phyloP scores from a whole-genome alignment of 306 rosid genomes.

The Geum urbanum region DNA sequence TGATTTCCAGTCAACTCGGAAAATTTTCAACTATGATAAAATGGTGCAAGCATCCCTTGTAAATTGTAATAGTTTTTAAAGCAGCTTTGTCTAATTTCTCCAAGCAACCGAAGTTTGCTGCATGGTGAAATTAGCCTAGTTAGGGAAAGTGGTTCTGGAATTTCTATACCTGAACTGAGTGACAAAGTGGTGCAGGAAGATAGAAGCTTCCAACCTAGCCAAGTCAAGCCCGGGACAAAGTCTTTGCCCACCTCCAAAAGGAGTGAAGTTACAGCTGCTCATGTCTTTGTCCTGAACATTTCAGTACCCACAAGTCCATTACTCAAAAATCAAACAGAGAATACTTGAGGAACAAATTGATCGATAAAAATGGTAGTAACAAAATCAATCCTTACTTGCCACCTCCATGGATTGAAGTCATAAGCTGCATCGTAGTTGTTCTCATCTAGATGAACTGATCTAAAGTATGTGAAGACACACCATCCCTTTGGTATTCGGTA shows the following conservation, averaged over 20 bases:
- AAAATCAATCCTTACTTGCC: constrained; percentile 62
- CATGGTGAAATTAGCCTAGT: neutral
- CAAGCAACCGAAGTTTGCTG: constrained; percentile 1
- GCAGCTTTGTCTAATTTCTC: constrained; percentile 8
- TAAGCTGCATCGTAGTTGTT: constrained; percentile 65
- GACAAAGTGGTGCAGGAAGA: constrained; percentile 78
- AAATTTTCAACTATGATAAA: constrained; percentile 6
- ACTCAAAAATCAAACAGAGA: constrained; percentile 1
- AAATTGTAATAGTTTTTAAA: neutral
- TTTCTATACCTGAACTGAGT: constrained; percentile 70
- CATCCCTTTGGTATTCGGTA: constrained; percentile 78
- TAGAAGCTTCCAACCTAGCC: constrained; percentile 85
- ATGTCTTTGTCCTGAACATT: constrained; percentile 53
- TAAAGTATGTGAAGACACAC: constrained; percentile 69
- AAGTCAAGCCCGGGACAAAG: constrained; percentile 92
- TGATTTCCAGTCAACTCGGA: constrained; percentile 12
- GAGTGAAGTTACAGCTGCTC: constrained; percentile 70
- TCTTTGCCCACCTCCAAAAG: constrained; percentile 97
- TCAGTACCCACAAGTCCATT: constrained; percentile 7
- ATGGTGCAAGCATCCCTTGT: too few species aligned
- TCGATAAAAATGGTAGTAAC: too few species aligned
- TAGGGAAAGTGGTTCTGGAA: neutral
- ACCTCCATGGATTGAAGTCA: constrained; percentile 96
- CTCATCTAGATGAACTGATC: constrained; percentile 93
- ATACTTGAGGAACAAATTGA: neutral